Evolutionary conservation across 73 alveolate species (phyloP).

Genomic region (Breviolum minutum): DNA sequence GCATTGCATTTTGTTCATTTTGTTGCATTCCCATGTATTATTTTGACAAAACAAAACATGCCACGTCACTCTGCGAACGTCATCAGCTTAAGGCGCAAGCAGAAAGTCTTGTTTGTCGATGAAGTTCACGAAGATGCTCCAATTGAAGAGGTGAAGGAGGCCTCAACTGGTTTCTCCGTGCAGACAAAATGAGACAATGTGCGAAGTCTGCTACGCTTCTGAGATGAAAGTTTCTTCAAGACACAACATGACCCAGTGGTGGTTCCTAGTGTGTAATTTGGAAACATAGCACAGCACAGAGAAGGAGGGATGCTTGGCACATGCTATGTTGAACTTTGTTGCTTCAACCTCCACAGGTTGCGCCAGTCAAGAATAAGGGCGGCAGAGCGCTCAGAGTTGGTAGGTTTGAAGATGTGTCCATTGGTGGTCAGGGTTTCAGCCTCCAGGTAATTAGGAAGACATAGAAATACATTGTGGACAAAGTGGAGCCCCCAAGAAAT

Average conservation of each 20-base stretch:
- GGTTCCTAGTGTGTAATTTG: neutral
- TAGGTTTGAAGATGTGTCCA: neutral
- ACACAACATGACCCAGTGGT: neutral
- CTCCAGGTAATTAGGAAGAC: neutral
- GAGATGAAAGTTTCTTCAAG: neutral
- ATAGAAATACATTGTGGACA: neutral
- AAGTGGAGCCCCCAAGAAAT: neutral
- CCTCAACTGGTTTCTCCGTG: neutral
- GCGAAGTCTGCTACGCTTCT: neutral
- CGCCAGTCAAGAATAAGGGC: neutral
- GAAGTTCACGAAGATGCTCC: constrained; percentile 54
- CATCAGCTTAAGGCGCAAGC: neutral
- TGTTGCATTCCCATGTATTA: no score
- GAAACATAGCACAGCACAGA: neutral
- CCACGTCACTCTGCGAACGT: neutral
- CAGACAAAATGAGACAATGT: neutral
- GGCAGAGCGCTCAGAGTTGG: neutral
- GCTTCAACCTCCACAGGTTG: neutral
- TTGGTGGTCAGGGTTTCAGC: neutral
- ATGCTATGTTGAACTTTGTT: no score
- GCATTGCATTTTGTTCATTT: no score
- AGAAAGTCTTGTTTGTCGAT: constrained; percentile 48
- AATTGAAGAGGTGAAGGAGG: constrained; percentile 52
- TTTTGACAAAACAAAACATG: neutral
- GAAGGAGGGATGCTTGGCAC: no score